Evolutionary conservation across 2,329 filamentous ascomycete genomes (phyloP).

Genomic region (Rhynchosporium agropyri): DNA sequence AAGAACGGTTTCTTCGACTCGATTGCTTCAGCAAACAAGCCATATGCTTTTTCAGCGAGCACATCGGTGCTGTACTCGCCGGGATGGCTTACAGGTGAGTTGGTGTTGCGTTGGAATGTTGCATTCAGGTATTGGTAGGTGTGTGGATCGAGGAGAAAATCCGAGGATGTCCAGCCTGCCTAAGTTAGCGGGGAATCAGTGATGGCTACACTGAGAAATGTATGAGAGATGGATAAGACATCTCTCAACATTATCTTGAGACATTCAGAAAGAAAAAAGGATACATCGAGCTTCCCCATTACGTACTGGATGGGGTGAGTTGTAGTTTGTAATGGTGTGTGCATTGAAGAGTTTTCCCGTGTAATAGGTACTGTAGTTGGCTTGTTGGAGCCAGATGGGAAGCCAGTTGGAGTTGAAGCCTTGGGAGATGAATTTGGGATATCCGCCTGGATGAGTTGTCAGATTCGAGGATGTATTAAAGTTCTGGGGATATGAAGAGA

Average conservation of each 20-base stretch:
- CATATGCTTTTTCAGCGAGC: slow-evolving; percentile 59
- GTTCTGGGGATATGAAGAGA: neutral
- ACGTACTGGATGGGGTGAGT: slow-evolving; percentile 52
- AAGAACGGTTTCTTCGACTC: slow-evolving; percentile 63
- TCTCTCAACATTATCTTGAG: too few species aligned
- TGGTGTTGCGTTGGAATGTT: slow-evolving; percentile 62
- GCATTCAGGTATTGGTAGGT: slow-evolving; percentile 71
- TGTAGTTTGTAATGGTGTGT: slow-evolving; percentile 62
- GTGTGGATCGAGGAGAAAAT: slow-evolving; percentile 64
- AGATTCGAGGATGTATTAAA: slow-evolving; percentile 40
- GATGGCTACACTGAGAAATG: too few species aligned
- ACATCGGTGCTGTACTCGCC: slow-evolving; percentile 56
- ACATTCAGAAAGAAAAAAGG: too few species aligned
- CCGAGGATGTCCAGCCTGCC: slow-evolving; percentile 60
- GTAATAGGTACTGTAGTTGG: slow-evolving; percentile 72
- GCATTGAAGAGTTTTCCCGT: slow-evolving; percentile 72
- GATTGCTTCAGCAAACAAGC: slow-evolving; percentile 63
- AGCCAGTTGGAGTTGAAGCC: slow-evolving; percentile 70
- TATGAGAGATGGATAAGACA: too few species aligned
- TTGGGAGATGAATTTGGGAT: slow-evolving; percentile 65
- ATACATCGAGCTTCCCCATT: too few species aligned
- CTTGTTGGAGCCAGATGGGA: slow-evolving; percentile 69
- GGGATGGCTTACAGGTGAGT: slow-evolving; percentile 56
- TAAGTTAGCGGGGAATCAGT: too few species aligned
- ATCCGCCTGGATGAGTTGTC: slow-evolving; percentile 49